Evolutionary conservation across 306 rosid genomes (phyloP).

Genomic region (Geum urbanum): DNA sequence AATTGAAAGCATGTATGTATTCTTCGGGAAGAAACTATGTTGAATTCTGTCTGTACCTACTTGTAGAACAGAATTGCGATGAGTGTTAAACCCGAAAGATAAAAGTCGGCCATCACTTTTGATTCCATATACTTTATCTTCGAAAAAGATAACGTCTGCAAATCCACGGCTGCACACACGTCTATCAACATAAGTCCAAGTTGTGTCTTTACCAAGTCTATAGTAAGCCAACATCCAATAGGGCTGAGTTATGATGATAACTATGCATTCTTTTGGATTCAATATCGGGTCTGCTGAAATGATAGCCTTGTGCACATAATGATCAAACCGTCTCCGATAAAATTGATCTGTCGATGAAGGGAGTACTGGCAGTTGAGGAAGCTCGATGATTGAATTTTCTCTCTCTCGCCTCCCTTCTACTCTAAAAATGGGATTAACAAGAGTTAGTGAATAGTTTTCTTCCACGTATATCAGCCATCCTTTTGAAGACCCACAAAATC

Average conservation of each 20-base stretch:
- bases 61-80: background rate
- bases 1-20: background rate
- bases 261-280: background rate
- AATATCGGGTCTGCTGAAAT: background rate
- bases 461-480: constrained; percentile 5
- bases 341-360: too few relatives aligned
- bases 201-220: background rate
- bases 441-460: background rate
- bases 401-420: background rate
- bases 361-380: background rate
- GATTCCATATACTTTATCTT: background rate
- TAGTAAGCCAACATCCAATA: background rate
- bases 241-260: too few relatives aligned
- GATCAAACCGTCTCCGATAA: too few relatives aligned
- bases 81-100: background rate
- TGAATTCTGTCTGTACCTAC: background rate
- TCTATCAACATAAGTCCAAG: background rate
- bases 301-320: background rate
- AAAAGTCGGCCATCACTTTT: background rate
- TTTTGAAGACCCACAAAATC: constrained; percentile 8
- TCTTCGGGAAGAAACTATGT: too few relatives aligned
- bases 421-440: background rate
- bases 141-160: background rate
- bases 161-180: too few relatives aligned
- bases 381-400: background rate